Conservation (phyloP, 2,329 filamentous ascomycete species). For the Colletotrichum somersetense region DNA sequence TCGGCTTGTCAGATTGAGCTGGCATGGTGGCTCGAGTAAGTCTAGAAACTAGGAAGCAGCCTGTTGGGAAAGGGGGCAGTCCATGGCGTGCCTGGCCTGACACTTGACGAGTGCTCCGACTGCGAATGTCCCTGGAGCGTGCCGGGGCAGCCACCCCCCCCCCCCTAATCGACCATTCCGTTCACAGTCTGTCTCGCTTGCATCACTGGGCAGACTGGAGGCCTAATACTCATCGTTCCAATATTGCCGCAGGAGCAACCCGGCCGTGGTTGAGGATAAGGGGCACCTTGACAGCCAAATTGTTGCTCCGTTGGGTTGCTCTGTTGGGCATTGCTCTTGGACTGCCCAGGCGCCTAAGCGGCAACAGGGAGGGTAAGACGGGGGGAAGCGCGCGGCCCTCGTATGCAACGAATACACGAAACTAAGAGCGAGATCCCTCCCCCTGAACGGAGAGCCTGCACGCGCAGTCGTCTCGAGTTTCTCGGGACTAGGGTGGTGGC, state of each 20-base stretch:
- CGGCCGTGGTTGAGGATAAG: background rate
- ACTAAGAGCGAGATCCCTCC: conserved; percentile 4
- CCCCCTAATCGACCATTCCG: background rate
- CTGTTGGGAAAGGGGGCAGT: conserved; percentile 5
- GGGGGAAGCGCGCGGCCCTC: conserved; percentile 4
- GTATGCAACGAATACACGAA: conserved; percentile 9
- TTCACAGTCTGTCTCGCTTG: conserved; percentile 9
- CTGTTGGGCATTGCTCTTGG: background rate
- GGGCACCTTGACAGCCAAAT: conserved; percentile 2
- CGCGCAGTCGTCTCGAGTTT: conserved; percentile 21
- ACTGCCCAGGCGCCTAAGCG: conserved; percentile 22
- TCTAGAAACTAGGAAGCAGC: conserved; percentile 15
- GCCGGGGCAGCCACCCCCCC: background rate
- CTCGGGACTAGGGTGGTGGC: background rate
- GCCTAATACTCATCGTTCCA: background rate
- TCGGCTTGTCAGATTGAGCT: background rate
- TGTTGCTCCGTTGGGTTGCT: background rate
- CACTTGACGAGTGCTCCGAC: background rate
- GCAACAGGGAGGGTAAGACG: background rate
- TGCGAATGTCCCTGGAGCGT: conserved; percentile 18
- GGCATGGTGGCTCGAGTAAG: conserved; percentile 4
- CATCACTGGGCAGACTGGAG: background rate
- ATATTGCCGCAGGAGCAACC: conserved; percentile 16
- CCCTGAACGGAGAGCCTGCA: background rate
- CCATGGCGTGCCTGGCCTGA: conserved; percentile 9